Conservation (phyloP, 2,329 filamentous ascomycete genomes). For the Rutstroemia sp. region DNA sequence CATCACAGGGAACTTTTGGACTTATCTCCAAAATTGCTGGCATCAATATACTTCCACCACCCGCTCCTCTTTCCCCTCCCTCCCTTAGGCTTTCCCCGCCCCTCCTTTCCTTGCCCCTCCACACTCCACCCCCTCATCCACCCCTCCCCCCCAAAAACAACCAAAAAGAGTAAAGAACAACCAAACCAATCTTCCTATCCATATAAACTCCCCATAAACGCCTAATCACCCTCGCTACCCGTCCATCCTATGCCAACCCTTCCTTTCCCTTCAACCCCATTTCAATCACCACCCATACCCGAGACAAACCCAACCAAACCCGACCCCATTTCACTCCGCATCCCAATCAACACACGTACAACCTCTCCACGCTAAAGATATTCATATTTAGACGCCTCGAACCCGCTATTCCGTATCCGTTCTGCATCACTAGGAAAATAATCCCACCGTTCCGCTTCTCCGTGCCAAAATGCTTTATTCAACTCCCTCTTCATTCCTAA, state of each 20-base stretch:
- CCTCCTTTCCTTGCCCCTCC: background rate
- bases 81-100: background rate
- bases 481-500: background rate
- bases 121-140: background rate
- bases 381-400: background rate
- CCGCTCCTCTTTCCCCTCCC: background rate
- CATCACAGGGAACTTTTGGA: background rate
- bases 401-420: background rate
- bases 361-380: background rate
- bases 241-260: slow-evolving; percentile 1
- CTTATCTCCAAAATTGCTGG: no score
- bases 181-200: background rate
- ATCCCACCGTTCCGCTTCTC: background rate
- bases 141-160: background rate
- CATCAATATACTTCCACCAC: background rate
- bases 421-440: background rate
- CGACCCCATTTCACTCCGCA: background rate
- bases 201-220: slow-evolving; percentile 3
- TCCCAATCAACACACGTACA: background rate
- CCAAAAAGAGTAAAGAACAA: background rate
- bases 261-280: background rate
- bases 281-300: background rate
- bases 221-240: background rate
- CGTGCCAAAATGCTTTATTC: background rate
- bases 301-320: background rate